Base-by-base conservation (phyloP, 2,329 filamentous ascomycete species). In the Alternaria sp. region DNA sequence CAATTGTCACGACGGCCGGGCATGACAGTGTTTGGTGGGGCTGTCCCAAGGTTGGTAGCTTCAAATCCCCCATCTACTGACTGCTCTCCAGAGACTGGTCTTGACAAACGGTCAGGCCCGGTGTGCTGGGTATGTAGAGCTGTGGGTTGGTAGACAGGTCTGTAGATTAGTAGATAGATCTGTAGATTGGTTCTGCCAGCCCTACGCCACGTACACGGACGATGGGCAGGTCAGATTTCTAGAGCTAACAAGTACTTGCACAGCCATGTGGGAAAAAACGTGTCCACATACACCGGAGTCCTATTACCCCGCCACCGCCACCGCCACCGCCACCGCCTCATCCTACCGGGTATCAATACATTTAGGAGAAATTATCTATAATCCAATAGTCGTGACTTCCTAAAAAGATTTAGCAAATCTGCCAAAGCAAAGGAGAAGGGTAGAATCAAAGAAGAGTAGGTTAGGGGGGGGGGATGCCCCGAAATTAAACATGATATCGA, bases 341-440 rank as follows among this genome's bases (percentile, higher is more conserved):
- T n/a, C n/a, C 21, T 48, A 40, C 58, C 54, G 71, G 71, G 71
- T 74, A 74, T 74, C 71, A 72, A 71, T 72, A 72, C 69, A 68
- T 62, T 49, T 49, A 60, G 42, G 23, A 61, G 54, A 52, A 24
- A 58, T 55, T 46, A 51, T 61, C 58, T 59, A 59, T 56, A 51
- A 50, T 60, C 51, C 61, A 50, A 59, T 52, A 51, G 55, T 60
- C 53, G 45, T 62, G 26, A 48, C 53, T 29, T 53, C 61, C 58
- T 54, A 59, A 59, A 51, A 44, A 51, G 26, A 57, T 31, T 40
- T 40, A 29, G 42, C 44, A 56, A 37, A 17, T 48, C 31, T 45
- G 39, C 39, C 44, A 29, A 53, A 45, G 33, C 23, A 54, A 64
- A 54, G 9, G 17, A 28, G 3, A 45, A 4, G 17, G 23, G n/a